Evolutionary conservation across 768 basidiomycete species (phyloP), one percentile per base, ranked within the genome.

Genomic region (Suillus hirtellus): DNA sequence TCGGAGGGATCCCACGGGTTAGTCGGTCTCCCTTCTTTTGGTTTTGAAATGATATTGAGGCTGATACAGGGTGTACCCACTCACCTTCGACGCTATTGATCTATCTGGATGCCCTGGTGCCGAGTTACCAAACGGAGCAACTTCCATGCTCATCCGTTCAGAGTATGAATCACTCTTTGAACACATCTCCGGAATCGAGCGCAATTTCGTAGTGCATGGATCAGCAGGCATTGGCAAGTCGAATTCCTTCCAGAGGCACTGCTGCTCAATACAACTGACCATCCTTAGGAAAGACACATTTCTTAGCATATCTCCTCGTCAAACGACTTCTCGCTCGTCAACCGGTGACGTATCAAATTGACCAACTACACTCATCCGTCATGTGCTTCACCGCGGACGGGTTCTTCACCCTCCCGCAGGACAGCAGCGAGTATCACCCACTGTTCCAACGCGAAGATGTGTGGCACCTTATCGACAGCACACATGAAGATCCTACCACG

Each of bases 81-180:
- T 53, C 19, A 35, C 52, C 11, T 53, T 53, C 19, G 19, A 53
- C 11, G 52, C 34, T 6, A 35, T 53, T 35, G 5, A 53, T 34
- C 11, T 53, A 35, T 53, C 52, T 53, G 34, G 34, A 53, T 53
- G 52, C 6, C 52, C 34, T 35, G 34, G 34, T 53, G 34, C 19
- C 5, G 11, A 34, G 19, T 53, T 53, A 35, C 52, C 52, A 53
- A 53, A 35, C 52, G 52, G 52, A 53, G 34, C 34, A n/a, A 53
- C 31, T 35, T 53, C 52, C 31, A 53, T 53, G 52, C 19, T 53
- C 52, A 53, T 53, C 52, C 52, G 52, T 12, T 53, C 52, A 53
- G 52, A 53, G 19, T 53, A 53, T 35, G 34, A 53, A 35, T 12
- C 6, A 12, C 19, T 53, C 52, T 53, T 53, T 12, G 34, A 53